Percentiles rank a stretch among this genome's conserved stretches.
Conservation (phyloP, 2,329 filamentous ascomycete genomes). For the Penicillium fuscoglaucum region DNA sequence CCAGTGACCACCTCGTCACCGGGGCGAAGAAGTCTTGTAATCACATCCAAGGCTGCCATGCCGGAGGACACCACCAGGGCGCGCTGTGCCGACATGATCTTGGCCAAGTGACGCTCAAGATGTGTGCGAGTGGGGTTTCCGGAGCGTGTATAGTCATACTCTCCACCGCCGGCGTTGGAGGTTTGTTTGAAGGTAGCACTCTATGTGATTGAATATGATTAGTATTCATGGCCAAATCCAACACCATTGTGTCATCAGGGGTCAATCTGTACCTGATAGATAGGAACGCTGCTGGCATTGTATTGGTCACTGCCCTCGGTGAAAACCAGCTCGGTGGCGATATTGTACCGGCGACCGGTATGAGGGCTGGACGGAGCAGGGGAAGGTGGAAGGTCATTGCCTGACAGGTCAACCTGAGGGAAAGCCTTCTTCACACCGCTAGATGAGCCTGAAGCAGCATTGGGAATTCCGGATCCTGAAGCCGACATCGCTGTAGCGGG, state of each 20-base stretch:
- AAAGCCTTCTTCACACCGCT: slow-evolving; percentile 52
- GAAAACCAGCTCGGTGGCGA: slow-evolving; percentile 95
- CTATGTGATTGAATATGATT: slow-evolving; percentile 36
- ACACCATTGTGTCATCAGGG: neutral
- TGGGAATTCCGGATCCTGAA: slow-evolving; percentile 32
- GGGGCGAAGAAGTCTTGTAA: slow-evolving; percentile 82
- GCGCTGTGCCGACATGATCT: slow-evolving; percentile 95
- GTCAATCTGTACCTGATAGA: slow-evolving; percentile 70
- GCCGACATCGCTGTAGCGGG: slow-evolving; percentile 44
- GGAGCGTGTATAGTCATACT: slow-evolving; percentile 98
- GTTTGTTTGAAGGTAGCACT: slow-evolving; percentile 97
- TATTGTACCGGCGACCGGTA: slow-evolving; percentile 82
- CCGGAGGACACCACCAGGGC: slow-evolving; percentile 92
- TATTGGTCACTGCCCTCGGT: slow-evolving; percentile 97
- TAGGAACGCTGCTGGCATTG: slow-evolving; percentile 91
- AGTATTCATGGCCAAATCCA: neutral
- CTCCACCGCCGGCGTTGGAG: slow-evolving; percentile 73
- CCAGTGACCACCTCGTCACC: slow-evolving; percentile 97
- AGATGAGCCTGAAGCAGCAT: slow-evolving; percentile 23
- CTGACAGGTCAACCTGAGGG: slow-evolving; percentile 71
- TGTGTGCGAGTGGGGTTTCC: slow-evolving; percentile 96
- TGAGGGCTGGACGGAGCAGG: slow-evolving; percentile 89
- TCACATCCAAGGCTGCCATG: slow-evolving; percentile 96
- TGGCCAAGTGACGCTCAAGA: slow-evolving; percentile 92
- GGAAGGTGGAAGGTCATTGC: slow-evolving; percentile 83